Conservation (phyloP, 208 protist genomes). For the Herpetomonas muscarum region DNA sequence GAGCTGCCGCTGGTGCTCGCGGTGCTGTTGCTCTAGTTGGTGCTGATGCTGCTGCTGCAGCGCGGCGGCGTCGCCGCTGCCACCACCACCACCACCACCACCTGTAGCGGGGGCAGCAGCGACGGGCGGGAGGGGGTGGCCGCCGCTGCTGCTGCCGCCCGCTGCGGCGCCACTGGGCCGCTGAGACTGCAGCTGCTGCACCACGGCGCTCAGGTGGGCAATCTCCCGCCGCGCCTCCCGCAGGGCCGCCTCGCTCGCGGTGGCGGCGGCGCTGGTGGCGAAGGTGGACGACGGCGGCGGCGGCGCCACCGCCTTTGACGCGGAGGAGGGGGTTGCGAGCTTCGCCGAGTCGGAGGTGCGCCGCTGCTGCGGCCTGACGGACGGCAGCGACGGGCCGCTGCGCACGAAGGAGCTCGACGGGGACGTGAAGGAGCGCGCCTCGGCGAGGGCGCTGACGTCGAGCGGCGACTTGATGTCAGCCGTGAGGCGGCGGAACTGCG, state of each 20-base stretch:
- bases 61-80: not conserved
- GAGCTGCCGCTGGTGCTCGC: conserved; percentile 14
- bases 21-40: conserved; percentile 7
- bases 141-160: not conserved
- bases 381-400: too few species aligned
- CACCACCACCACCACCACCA: conserved; percentile 1
- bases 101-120: conserved; percentile 2
- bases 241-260: conserved; percentile 36
- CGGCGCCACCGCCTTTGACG: not conserved
- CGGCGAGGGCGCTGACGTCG: not conserved
- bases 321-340: too few species aligned
- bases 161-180: not conserved
- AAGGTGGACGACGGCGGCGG: not conserved
- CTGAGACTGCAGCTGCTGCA: not conserved
- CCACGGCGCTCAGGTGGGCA: conserved; percentile 25
- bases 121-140: conserved; percentile 1
- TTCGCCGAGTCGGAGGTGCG: too few species aligned
- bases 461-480: conserved; percentile 36
- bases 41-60: not conserved
- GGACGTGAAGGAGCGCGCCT: not conserved
- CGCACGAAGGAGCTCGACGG: not conserved
- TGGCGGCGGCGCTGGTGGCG: conserved; percentile 19
- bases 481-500: conserved; percentile 72
- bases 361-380: too few species aligned
- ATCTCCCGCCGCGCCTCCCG: conserved; percentile 40